Evolutionary conservation across 208 protist genomes (phyloP).

Genomic region (Crithidia expoeki): DNA sequence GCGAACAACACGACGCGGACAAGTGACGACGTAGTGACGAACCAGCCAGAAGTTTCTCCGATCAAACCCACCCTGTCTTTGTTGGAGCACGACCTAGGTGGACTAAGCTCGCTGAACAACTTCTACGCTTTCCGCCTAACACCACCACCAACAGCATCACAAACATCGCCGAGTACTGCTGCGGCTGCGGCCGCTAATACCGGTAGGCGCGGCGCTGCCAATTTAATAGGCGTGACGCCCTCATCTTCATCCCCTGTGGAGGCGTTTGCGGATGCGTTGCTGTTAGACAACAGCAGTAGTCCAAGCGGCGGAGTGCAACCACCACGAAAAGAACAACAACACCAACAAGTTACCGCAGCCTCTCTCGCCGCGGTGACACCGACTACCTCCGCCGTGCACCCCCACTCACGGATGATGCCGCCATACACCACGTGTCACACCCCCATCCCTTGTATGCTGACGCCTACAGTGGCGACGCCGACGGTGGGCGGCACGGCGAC

Average conservation of each 20-base stretch:
- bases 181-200: not conserved
- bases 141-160: not conserved
- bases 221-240: not conserved
- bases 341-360: not conserved
- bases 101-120: not conserved
- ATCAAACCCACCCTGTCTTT: conserved; percentile 1
- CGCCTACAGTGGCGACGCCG: not conserved
- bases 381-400: not conserved
- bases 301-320: not conserved
- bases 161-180: not conserved
- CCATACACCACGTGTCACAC: not conserved
- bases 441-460: not conserved
- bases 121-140: not conserved
- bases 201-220: too few relatives aligned
- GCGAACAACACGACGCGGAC: not conserved
- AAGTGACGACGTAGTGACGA: not conserved
- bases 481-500: conserved; percentile 9
- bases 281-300: conserved; percentile 23
- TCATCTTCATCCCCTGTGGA: conserved; percentile 42
- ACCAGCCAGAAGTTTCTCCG: not conserved
- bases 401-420: too few relatives aligned
- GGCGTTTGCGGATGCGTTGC: conserved; percentile 53
- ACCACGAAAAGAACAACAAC: not conserved
- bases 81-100: not conserved
- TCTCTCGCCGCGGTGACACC: not conserved